phyloP scores from a whole-genome alignment of 1,284 basidiomycete genomes.

The Moesziomyces sp. region DNA sequence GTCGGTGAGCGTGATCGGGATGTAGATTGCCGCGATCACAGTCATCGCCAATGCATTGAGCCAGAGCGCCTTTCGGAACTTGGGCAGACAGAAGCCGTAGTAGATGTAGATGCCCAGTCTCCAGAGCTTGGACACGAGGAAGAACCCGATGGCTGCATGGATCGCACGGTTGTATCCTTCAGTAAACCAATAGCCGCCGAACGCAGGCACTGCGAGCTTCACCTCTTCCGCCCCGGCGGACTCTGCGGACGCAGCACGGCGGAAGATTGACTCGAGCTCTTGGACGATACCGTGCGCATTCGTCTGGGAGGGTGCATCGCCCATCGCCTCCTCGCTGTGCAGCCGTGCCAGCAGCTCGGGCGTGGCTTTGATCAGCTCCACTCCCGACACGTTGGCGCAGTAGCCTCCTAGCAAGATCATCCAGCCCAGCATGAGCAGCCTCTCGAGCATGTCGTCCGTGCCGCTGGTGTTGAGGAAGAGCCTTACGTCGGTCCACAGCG shows the following conservation, averaged over 20 bases:
- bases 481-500: conserved; percentile 61
- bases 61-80: conserved; percentile 61
- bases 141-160: conserved; percentile 57
- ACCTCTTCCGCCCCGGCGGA: neutral
- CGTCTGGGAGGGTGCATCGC: conserved; percentile 16
- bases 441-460: conserved; percentile 65
- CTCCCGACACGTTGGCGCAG: conserved; percentile 58
- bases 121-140: conserved; percentile 57
- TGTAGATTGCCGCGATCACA: conserved; percentile 52
- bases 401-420: conserved; percentile 67
- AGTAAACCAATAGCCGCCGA: conserved; percentile 54
- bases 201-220: conserved; percentile 22
- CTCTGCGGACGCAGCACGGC: conserved; percentile 1
- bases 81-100: conserved; percentile 60
- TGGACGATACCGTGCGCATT: conserved; percentile 8
- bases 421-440: conserved; percentile 57
- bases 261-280: conserved; percentile 23
- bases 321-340: conserved; percentile 8
- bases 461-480: conserved; percentile 63
- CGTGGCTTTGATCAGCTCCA: conserved; percentile 43
- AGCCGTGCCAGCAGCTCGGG: conserved; percentile 29
- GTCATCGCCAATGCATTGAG: conserved; percentile 45
- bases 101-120: conserved; percentile 50
- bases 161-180: conserved; percentile 50
- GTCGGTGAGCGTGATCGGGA: conserved; percentile 51